Conservation (phyloP, 2,329 filamentous ascomycete species). For the Alternaria sp. region DNA sequence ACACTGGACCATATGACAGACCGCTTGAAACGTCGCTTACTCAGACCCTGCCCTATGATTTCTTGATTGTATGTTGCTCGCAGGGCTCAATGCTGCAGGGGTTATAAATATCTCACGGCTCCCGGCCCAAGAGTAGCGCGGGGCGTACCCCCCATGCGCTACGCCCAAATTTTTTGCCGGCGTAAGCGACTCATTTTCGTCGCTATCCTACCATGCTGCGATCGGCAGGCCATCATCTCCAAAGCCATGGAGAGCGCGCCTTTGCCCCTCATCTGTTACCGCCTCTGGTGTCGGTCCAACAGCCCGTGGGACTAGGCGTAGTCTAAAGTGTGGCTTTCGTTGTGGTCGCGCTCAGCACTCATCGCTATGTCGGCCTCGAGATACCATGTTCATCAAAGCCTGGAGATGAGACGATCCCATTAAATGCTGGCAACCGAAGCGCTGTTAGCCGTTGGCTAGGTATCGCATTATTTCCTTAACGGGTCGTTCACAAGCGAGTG, state of each 20-base stretch:
- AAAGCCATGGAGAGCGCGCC: conserved; percentile 33
- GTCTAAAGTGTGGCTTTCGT: conserved; percentile 17
- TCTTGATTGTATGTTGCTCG: conserved; percentile 7
- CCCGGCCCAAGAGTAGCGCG: conserved; percentile 21
- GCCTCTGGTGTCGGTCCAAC: conserved; percentile 44
- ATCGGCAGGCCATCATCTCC: conserved; percentile 39
- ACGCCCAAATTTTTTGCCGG: conserved; percentile 20
- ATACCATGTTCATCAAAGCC: neutral
- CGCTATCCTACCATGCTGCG: conserved; percentile 28
- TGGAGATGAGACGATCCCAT: conserved; percentile 18
- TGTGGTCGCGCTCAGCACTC: conserved; percentile 7
- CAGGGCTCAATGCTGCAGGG: conserved; percentile 7
- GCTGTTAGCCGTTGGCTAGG: conserved; percentile 21
- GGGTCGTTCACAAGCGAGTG: conserved; percentile 22
- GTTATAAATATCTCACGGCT: conserved; percentile 17
- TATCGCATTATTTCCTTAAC: conserved; percentile 24
- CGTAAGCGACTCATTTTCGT: conserved; percentile 26
- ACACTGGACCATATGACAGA: conserved; percentile 2
- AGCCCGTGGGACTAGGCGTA: conserved; percentile 11
- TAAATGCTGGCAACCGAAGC: conserved; percentile 27
- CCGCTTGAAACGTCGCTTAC: conserved; percentile 18
- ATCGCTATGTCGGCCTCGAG: neutral
- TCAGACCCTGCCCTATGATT: conserved; percentile 8
- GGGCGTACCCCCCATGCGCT: conserved; percentile 15
- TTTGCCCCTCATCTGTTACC: conserved; percentile 33